Evolutionary conservation across 2,329 filamentous ascomycete genomes (phyloP), one percentile per base, ranked within the genome.

Genomic region (Scolecobasidium constrictum): DNA sequence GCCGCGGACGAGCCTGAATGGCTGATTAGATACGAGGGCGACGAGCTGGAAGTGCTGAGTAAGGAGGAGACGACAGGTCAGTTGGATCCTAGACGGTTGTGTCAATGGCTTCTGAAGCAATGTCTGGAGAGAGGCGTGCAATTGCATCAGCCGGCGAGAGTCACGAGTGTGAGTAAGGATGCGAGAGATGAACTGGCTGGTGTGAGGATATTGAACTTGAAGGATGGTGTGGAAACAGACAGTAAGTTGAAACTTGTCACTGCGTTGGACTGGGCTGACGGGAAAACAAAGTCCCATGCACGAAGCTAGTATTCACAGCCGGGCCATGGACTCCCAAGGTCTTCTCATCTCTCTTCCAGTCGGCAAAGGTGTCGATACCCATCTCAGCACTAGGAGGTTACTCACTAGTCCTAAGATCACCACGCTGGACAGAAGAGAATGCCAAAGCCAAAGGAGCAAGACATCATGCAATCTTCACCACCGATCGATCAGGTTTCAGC

Each of bases 311-410:
- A 13, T 69, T 90, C 46, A 64, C 81, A 0, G 73, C 81, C 0
- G 84, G 84, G 3, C 73, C 77, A 3, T 90, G 85, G 84, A 81
- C 82, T 0, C 70, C 75, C 0, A 60, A 62, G 22, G 75, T 85
- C n/a, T 81, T 86, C 54, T 51, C 62, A 2, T 62, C 65, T 0
- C 69, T 90, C 13, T 88, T 90, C 53, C 75, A 75, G 0, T 52
- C 58, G 0, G 70, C 79, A 1, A 53, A 52, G 3, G 53, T 70
- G 2, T 56, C 63, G 9, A 61, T 87, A 17, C 74, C 77, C 1
- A 65, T 86, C 34, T 63, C 66, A 3, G 69, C 75, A 15, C 63
- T 87, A 4, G 81, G 81, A 0, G 85, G 84, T 0, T 78, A 88
- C 59, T 86, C 81, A 15, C 61, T 90, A 6, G 72, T 87, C 3